Base-by-base conservation (phyloP, 257 asterid species). In the Fraxinus cuspidata region DNA sequence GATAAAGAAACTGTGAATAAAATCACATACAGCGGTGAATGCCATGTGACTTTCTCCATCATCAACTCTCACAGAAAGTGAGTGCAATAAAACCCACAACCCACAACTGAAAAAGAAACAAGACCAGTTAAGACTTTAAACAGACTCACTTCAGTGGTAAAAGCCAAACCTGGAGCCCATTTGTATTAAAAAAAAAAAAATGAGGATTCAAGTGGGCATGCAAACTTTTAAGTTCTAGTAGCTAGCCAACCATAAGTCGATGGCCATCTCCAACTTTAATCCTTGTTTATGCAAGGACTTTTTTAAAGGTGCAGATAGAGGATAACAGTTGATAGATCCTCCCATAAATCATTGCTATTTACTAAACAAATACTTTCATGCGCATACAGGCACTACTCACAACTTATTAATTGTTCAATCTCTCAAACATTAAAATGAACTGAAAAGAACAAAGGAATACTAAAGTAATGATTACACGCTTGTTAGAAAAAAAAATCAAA, bases 31-130 rank as follows among this genome's bases (percentile, higher is more conserved):
- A 53, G 98, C 72, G 49, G 85, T 85, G 76, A 93, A 96, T 51
- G 95, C 97, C 85, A 78, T 72, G 71, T 92, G 90, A 85, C 94
- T 90, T 86, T 93, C 98, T 81, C 88, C 95, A 77, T 93, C 97
- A 18, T 84, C 96, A 71, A 92, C 87, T 80, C 97, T 90, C 70
- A 93, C 97, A 18, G 98, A 92, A 38, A 96, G 97, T 0, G 98
- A 92, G 81, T 96, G 99, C 79, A 93, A 79, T 66, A 93, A 81
- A 79, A 96, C 88, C 98, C 99, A 96, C 85, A 96, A 84, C 25
- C 99, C 98, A 71, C 98, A 96, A 85, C 98, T 95, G 97, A 87
- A 84, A 77, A 75, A 67, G 77, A 56, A 76, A 82, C 47, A 77
- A 35, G 9, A 72, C 77, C 51, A 58, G 79, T 49, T 37, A 75